Percentiles rank a stretch among this genome's conserved stretches.
These are phyloP conservation scores for Camelina sativa DNA, from an alignment of 345 rosid species.

Conservation along the genomic window DNA sequence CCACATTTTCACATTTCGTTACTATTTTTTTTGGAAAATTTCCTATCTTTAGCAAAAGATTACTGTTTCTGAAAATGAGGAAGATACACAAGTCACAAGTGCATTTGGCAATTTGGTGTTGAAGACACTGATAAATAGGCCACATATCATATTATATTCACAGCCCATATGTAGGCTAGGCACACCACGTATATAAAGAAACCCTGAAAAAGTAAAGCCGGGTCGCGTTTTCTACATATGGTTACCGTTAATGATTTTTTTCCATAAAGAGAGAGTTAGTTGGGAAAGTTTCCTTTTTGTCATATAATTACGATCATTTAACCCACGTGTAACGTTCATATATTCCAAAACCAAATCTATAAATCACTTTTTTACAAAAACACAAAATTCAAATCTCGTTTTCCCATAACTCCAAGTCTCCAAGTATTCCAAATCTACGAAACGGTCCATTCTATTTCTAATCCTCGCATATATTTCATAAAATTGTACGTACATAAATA, in stretches of 20 bases:
- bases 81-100: no score
- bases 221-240: no score
- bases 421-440: slow-evolving; percentile 41
- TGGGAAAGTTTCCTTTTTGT: neutral
- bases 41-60: no score
- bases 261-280: no score
- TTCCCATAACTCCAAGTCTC: slow-evolving; percentile 33
- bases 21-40: no score
- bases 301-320: neutral
- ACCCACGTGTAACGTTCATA: slow-evolving; percentile 30
- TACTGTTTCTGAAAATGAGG: no score
- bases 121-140: neutral
- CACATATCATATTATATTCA: neutral
- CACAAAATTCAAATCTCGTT: slow-evolving; percentile 14
- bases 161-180: neutral
- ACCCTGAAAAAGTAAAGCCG: no score
- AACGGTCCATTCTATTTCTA: neutral
- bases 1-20: no score
- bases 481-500: neutral
- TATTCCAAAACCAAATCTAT: slow-evolving; percentile 40
- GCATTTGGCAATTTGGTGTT: neutral
- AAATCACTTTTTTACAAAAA: slow-evolving; percentile 18
- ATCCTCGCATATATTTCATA: neutral
- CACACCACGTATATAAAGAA: neutral
- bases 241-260: neutral